A percentile compares a stretch with the other conserved stretches of the same genome.
Conservation (phyloP, 768 basidiomycete species). For the Hygrophoropsis aurantiaca region DNA sequence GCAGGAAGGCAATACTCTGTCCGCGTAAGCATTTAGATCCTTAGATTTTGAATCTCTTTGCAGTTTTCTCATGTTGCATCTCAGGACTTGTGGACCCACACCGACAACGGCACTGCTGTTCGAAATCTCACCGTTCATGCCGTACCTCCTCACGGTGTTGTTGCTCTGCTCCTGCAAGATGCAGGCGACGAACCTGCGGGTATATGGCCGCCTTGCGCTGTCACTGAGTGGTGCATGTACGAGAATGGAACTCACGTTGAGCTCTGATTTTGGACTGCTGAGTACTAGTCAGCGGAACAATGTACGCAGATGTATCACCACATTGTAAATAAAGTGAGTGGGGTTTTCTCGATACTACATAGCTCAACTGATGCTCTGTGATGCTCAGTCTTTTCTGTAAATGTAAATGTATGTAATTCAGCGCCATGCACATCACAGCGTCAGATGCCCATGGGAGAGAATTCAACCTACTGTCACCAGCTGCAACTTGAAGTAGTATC, state of each 20-base stretch:
- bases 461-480: no score
- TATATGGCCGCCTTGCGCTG: constrained; percentile 55
- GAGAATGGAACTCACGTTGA: constrained; percentile 51
- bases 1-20: constrained; percentile 67
- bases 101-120: constrained; percentile 64
- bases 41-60: not conserved
- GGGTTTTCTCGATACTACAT: no score
- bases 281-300: not conserved
- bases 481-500: no score
- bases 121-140: constrained; percentile 52
- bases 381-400: no score
- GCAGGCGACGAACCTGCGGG: constrained; percentile 66
- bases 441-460: no score
- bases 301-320: not conserved
- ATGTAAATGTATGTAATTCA: no score
- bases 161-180: constrained; percentile 64
- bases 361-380: no score
- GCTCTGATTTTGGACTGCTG: no score
- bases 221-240: constrained; percentile 56
- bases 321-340: no score
- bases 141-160: constrained; percentile 69
- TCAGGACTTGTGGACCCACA: constrained; percentile 74
- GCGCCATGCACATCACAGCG: no score
- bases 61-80: constrained; percentile 3
- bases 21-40: constrained; percentile 41